A percentile compares a stretch with the other conserved stretches of the same genome.
phyloP scores from a whole-genome alignment of 2,329 filamentous ascomycete genomes.

The Mollisia scopiformis region DNA sequence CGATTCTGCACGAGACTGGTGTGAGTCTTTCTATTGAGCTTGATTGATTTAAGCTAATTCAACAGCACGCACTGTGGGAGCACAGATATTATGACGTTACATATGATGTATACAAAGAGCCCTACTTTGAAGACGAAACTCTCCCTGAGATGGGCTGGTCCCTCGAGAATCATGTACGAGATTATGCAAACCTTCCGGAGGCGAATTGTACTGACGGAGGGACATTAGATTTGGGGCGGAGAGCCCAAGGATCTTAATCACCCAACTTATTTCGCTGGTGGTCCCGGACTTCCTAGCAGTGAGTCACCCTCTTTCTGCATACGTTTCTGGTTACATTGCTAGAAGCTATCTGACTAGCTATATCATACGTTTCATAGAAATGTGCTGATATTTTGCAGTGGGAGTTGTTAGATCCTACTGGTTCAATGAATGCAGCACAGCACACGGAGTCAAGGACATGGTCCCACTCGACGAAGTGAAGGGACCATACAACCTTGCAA shows the following conservation, averaged over 20 bases:
- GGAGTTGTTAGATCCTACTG: background rate
- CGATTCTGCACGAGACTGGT: conserved; percentile 4
- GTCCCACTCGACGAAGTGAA: too few species aligned
- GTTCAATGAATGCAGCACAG: background rate
- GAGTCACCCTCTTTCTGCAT: too few species aligned
- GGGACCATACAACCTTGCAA: too few species aligned
- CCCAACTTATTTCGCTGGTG: background rate
- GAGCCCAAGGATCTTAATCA: background rate
- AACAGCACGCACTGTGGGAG: conserved; percentile 5
- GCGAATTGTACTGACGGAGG: background rate
- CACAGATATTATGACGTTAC: background rate
- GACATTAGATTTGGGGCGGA: background rate
- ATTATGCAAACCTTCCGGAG: background rate
- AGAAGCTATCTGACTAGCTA: too few species aligned
- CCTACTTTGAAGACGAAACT: conserved; percentile 12
- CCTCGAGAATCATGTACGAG: conserved; percentile 3
- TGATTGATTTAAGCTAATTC: background rate
- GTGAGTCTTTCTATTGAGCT: background rate
- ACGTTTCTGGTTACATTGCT: too few species aligned
- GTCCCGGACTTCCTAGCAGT: conserved; percentile 2
- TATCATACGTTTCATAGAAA: too few species aligned
- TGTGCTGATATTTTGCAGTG: too few species aligned
- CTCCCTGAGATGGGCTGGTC: conserved; percentile 11
- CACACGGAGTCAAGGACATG: too few species aligned
- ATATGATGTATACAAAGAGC: background rate